These are phyloP conservation scores for Austroboletus niveus DNA, from an alignment of 1,284 basidiomycete species.

Conservation along the genomic window DNA sequence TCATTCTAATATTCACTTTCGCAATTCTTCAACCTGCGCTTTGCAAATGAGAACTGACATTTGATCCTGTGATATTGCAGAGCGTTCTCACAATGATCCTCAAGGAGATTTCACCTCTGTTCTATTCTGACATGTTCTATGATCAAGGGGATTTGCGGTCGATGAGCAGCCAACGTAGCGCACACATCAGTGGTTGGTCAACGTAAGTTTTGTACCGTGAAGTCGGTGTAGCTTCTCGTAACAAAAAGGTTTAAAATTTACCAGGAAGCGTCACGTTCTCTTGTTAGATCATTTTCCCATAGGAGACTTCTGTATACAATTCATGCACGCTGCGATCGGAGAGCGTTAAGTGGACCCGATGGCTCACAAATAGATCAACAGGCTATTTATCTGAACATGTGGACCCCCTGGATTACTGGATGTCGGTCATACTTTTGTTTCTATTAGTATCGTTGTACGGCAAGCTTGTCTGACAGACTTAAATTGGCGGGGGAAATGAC, in stretches of 20 bases:
- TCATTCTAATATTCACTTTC: too few species aligned
- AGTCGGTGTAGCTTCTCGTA: not conserved
- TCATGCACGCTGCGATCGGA: not conserved
- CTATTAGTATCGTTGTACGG: constrained; percentile 25
- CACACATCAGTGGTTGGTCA: not conserved
- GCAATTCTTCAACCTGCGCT: too few species aligned
- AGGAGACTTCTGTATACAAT: not conserved
- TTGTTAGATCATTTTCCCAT: not conserved
- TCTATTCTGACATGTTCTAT: not conserved
- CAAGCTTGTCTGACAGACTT: constrained; percentile 15
- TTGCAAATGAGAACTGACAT: too few species aligned
- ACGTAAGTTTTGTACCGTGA: constrained; percentile 3
- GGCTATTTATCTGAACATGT: constrained; percentile 13
- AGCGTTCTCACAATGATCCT: not conserved
- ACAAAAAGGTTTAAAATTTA: not conserved
- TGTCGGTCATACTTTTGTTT: constrained; percentile 4
- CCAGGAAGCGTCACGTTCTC: not conserved
- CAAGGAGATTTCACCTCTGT: not conserved
- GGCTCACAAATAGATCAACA: not conserved
- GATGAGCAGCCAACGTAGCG: not conserved
- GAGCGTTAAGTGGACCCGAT: not conserved
- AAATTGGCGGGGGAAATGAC: constrained; percentile 15
- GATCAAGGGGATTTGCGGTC: not conserved
- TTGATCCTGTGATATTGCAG: not conserved
- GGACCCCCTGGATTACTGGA: constrained; percentile 5